phyloP scores from a whole-genome alignment of 1,139 yeast species.

The Diutina pseudorugosa region DNA sequence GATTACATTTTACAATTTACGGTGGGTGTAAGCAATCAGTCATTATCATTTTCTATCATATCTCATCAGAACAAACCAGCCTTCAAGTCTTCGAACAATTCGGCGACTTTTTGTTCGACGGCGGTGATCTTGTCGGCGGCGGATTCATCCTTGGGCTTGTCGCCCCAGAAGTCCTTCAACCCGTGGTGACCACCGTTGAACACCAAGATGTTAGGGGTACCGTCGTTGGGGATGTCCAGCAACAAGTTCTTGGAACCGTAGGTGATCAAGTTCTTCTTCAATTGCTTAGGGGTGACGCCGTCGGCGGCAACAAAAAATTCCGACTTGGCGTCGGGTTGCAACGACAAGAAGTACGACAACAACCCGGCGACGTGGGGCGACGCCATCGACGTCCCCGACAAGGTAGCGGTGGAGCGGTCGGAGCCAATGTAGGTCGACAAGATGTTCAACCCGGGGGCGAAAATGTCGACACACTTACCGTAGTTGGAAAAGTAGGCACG shows the following conservation, averaged over 20 bases:
- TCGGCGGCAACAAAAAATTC: slow-evolving; percentile 47
- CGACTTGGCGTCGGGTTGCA: slow-evolving; percentile 79
- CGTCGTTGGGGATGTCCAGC: slow-evolving; percentile 58
- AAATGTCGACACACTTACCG: slow-evolving; percentile 77
- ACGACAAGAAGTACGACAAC: slow-evolving; percentile 76
- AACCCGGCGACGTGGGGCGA: slow-evolving; percentile 95
- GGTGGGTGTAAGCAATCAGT: neutral
- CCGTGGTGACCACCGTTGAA: slow-evolving; percentile 91
- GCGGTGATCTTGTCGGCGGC: neutral
- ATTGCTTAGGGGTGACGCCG: slow-evolving; percentile 68
- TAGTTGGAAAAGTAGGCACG: slow-evolving; percentile 75
- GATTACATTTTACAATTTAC: too few species aligned
- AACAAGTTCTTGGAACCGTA: slow-evolving; percentile 65
- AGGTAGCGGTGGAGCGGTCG: slow-evolving; percentile 69
- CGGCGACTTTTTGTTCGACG: neutral
- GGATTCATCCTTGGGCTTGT: slow-evolving; percentile 7
- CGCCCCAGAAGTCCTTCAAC: slow-evolving; percentile 58
- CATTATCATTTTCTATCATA: neutral
- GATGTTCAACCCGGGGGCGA: slow-evolving; percentile 76
- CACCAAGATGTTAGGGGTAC: slow-evolving; percentile 78
- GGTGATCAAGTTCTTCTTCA: slow-evolving; percentile 77
- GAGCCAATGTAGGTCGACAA: slow-evolving; percentile 84
- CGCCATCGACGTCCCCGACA: slow-evolving; percentile 99
- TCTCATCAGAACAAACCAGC: neutral
- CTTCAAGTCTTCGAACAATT: slow-evolving; percentile 2